Evolutionary conservation across 257 asterid species (phyloP), one percentile per base, ranked within the genome.

Genomic region (Nyctanthes arbortristis): DNA sequence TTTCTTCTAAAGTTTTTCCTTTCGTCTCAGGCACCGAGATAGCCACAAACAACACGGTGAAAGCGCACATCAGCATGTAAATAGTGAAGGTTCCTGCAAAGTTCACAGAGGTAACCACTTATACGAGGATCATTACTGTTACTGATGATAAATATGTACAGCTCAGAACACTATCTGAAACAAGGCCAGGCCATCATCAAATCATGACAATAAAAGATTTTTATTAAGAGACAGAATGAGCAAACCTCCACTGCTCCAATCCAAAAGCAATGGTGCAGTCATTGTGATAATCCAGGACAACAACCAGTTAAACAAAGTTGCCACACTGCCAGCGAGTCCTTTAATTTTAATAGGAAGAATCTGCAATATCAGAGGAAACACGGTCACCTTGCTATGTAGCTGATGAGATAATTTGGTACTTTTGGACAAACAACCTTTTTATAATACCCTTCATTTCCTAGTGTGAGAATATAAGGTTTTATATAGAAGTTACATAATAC

Each of bases 1-100:
- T 88, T 77, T 84, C 92, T 81, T 85, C 92, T 16, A 92, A 73
- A 7, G 97, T 86, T 69, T 85, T 84, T 14, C 96, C 98, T 68
- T 89, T 89, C 0, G 98, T 92, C 81, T 92, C 98, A 0, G 98
- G 98, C 63, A 92, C 92, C 88, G 89, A 71, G 56, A 78, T 79
- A 14, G 85, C 71, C 8, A 84, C 88, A 60, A 92, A 92, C 16
- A 78, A 61, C 75, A 85, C 78, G 0, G 88, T 75, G 10, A 79
- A 61, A 30, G 74, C 66, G 70, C 89, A 74, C 61, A 76, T 57
- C 18, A 66, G 56, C 4, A 83, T 76, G 83, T 79, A 87, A 14
- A 82, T 2, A 3, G 83, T 43, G 78, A 87, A 84, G 7, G 86
- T 65, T 22, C 93, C 90, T 87, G 87, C 18, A 29, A 35, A 70